These are phyloP conservation scores for Prunus armeniaca DNA, from an alignment of 306 rosid genomes.

Conservation along the genomic window DNA sequence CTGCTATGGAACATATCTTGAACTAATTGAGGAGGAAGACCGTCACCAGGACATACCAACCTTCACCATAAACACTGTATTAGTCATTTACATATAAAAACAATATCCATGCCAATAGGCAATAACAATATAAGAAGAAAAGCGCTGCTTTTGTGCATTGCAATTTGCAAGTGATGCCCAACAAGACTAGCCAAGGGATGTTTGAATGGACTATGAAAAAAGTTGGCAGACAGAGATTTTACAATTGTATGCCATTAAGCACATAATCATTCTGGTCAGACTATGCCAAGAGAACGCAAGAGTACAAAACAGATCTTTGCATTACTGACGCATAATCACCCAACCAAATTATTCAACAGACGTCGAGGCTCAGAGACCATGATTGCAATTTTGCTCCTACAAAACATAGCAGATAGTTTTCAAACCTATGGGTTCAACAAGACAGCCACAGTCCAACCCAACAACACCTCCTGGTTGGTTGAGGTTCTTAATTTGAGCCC, in stretches of 20 bases:
- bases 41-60: constrained; percentile 96
- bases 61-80: constrained; percentile 38
- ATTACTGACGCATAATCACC: background rate
- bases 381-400: background rate
- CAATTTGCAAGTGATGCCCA: background rate
- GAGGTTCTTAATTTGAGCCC: background rate
- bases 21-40: constrained; percentile 83
- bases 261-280: background rate
- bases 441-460: background rate
- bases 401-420: background rate
- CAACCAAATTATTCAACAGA: background rate
- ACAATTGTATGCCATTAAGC: background rate
- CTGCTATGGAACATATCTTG: constrained; percentile 93
- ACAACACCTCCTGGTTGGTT: background rate
- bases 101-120: background rate
- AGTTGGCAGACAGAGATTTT: background rate
- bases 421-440: background rate
- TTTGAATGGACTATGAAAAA: background rate
- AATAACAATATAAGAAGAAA: background rate
- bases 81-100: background rate
- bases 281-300: background rate
- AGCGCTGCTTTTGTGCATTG: background rate
- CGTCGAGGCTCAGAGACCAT: background rate
- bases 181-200: background rate
- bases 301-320: background rate